Base-by-base conservation (phyloP, 1,284 basidiomycete genomes). In the Trametes pubescens region DNA sequence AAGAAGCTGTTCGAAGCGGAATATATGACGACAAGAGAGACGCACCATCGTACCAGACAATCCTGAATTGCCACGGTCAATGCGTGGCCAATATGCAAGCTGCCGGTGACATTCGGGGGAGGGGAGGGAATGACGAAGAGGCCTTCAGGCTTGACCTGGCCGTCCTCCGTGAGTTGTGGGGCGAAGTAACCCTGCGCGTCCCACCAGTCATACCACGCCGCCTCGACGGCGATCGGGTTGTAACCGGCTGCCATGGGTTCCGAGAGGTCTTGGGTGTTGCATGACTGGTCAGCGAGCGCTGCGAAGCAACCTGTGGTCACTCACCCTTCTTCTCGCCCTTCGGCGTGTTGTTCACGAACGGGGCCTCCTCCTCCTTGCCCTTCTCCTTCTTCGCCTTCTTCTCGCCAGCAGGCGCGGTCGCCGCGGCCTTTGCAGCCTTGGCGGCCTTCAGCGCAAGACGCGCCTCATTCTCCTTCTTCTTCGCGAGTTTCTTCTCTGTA, bases 191-290 rank as follows among this genome's bases (percentile, higher is more conserved):
- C 94, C 75, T 93, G 84, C 32, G 89, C 86, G 61, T 90, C 84
- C 98, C 98, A 99, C 98, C 98, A 99, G 73, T 97, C 95, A 75
- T 98, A 99, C 95, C 98, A 99, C 11, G 95, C 92, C 7, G 96
- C 86, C 77, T 99, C 98, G 67, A 99, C 92, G 57, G 95, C 94
- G 69, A 93, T 90, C 13, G 97, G 98, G 77, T 99, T 97, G 82
- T 99, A 99, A 5, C 93, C 93, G 35, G 85, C 84, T 13, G 92
- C 86, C 91, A 98, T 96, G 7, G 95, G 93, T 68, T 91, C 84
- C 3, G 92, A 88, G 65, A 98, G 83, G 79, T 99, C 96, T 96
- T 69, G 9, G 3, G 16, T 10, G 22, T n/a, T 4, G 37, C 21
- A 48, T 60, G 8, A 38, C n/a, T 22, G 47, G 22, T 29, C n/a